Evolutionary conservation across 495 filamentous ascomycete species (phyloP).

Genomic region (Bacidia gigantensis): DNA sequence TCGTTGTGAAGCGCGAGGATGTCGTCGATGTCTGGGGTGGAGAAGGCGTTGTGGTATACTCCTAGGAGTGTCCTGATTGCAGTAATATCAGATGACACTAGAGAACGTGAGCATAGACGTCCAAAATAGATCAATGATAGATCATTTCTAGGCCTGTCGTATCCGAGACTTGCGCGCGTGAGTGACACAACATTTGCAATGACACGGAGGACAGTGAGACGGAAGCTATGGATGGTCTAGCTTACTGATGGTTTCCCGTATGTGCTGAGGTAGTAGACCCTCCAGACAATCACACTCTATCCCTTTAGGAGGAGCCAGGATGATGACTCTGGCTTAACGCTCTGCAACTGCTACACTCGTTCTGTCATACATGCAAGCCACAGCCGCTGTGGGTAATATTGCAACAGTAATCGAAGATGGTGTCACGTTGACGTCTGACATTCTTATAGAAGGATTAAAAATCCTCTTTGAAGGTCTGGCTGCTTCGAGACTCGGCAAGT

Average conservation of each 20-base stretch:
- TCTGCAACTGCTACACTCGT: no score
- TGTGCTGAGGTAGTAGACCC: background rate
- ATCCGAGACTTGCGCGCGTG: no score
- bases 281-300: background rate
- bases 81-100: background rate
- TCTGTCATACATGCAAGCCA: no score
- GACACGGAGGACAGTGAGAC: no score
- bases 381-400: no score
- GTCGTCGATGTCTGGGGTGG: background rate
- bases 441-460: no score
- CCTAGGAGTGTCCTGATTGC: background rate
- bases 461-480: no score
- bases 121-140: background rate
- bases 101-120: background rate
- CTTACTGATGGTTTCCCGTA: conserved; percentile 4
- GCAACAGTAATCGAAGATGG: no score
- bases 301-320: background rate
- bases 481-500: background rate
- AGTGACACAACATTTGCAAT: no score
- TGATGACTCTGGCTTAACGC: background rate
- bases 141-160: background rate
- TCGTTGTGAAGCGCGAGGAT: background rate
- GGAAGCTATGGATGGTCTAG: background rate
- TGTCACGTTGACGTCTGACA: no score
- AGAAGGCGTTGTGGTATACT: background rate